phyloP scores from a whole-genome alignment of 1,284 basidiomycete species.

The Cutaneotrichosporon cavernicola region DNA sequence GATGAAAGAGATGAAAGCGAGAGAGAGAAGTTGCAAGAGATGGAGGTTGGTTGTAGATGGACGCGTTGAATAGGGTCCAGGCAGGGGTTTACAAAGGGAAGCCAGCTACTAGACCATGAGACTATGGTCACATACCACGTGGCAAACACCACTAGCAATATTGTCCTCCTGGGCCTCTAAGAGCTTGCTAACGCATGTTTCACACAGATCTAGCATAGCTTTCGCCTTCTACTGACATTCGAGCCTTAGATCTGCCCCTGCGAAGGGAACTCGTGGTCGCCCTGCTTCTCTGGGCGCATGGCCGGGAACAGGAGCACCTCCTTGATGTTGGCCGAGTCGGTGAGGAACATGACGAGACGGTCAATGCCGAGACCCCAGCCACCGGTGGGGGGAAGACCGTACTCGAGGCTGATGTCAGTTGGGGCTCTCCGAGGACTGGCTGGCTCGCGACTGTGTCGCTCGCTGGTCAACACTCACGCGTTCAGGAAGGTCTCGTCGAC shows the following conservation, averaged over 20 bases:
- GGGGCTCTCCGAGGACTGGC: neutral
- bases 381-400: constrained; percentile 94
- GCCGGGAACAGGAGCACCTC: constrained; percentile 56
- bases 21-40: neutral
- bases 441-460: neutral
- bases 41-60: neutral
- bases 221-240: neutral
- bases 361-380: constrained; percentile 96
- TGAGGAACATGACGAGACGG: constrained; percentile 93
- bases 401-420: constrained; percentile 69
- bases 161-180: too few species aligned
- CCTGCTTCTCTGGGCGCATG: constrained; percentile 45
- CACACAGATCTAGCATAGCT: neutral
- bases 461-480: constrained; percentile 61
- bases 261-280: neutral
- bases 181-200: neutral
- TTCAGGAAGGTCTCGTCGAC: constrained; percentile 93
- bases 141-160: too few species aligned
- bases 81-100: neutral
- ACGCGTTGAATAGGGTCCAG: neutral
- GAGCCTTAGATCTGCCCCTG: neutral
- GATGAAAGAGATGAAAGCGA: neutral
- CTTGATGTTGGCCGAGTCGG: constrained; percentile 72
- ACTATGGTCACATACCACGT: too few species aligned
- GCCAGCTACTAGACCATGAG: too few species aligned